Percentiles rank a stretch among this genome's conserved stretches.
Evolutionary conservation across 371 early-diverging fungal species (phyloP).

Genomic region (Mortierella sp.): DNA sequence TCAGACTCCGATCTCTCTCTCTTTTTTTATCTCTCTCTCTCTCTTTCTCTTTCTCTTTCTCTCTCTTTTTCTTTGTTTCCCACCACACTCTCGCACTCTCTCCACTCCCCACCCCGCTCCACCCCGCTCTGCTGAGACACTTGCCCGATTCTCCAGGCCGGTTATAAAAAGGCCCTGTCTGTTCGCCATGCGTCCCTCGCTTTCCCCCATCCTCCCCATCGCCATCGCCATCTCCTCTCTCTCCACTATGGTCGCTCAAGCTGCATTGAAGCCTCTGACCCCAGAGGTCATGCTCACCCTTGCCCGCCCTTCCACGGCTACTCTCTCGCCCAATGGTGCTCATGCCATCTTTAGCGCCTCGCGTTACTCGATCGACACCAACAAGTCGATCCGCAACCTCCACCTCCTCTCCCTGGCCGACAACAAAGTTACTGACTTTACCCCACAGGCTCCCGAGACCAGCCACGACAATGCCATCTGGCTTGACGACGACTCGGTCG

Average conservation of each 20-base stretch:
- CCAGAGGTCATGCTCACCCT: constrained; percentile 64
- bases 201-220: constrained; percentile 18
- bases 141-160: neutral
- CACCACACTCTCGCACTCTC: neutral
- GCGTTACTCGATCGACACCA: constrained; percentile 55
- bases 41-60: neutral
- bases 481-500: constrained; percentile 61
- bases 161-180: too few relatives aligned
- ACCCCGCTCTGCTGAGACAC: neutral
- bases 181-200: constrained; percentile 15
- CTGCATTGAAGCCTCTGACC: constrained; percentile 49
- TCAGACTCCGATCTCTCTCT: too few relatives aligned
- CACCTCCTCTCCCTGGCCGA: constrained; percentile 58
- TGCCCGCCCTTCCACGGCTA: constrained; percentile 59
- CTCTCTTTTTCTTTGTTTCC: neutral
- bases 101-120: neutral
- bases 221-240: constrained; percentile 13
- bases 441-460: constrained; percentile 53
- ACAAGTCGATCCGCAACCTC: constrained; percentile 61
- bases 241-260: constrained; percentile 22
- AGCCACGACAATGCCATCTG: constrained; percentile 64
- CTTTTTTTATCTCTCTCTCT: neutral
- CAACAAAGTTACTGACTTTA: constrained; percentile 53
- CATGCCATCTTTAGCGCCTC: constrained; percentile 65
- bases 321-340: constrained; percentile 59